Evolutionary conservation across 2,329 filamentous ascomycete genomes (phyloP).

Genomic region (Cladosporium sp.): DNA sequence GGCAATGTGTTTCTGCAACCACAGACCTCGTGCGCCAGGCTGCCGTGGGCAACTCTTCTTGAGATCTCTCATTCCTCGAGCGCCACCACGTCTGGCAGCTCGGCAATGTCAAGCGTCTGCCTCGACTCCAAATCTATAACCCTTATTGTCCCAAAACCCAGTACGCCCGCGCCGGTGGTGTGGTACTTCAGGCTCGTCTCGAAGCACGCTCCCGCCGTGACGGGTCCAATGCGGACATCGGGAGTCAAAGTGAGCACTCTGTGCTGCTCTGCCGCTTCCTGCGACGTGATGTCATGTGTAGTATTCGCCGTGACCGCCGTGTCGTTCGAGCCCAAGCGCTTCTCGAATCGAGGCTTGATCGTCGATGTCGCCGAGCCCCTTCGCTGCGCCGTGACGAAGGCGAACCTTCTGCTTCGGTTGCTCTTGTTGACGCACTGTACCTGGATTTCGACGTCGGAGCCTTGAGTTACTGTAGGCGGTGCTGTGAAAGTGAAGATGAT

Average conservation of each 20-base stretch:
- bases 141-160: constrained; percentile 67
- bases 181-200: constrained; percentile 70
- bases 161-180: constrained; percentile 61
- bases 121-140: constrained; percentile 70
- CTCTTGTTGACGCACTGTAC: constrained; percentile 74
- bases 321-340: constrained; percentile 5
- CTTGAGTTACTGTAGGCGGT: constrained; percentile 56
- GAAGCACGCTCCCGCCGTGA: constrained; percentile 69
- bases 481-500: constrained; percentile 72
- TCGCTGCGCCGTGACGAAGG: constrained; percentile 52
- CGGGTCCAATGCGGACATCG: constrained; percentile 67
- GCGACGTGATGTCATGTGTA: constrained; percentile 17
- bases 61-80: constrained; percentile 12
- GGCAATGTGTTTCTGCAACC: background rate
- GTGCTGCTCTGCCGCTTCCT: constrained; percentile 52
- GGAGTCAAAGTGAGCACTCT: constrained; percentile 73
- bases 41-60: no score
- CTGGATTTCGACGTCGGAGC: constrained; percentile 66
- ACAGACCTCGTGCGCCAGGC: background rate
- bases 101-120: constrained; percentile 72
- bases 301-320: constrained; percentile 14
- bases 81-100: constrained; percentile 65
- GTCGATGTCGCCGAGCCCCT: background rate
- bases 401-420: constrained; percentile 60
- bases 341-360: constrained; percentile 4